Evolutionary conservation across 2,329 filamentous ascomycete species (phyloP), one percentile per base, ranked within the genome.

Genomic region (Colletotrichum gloeosporioides): DNA sequence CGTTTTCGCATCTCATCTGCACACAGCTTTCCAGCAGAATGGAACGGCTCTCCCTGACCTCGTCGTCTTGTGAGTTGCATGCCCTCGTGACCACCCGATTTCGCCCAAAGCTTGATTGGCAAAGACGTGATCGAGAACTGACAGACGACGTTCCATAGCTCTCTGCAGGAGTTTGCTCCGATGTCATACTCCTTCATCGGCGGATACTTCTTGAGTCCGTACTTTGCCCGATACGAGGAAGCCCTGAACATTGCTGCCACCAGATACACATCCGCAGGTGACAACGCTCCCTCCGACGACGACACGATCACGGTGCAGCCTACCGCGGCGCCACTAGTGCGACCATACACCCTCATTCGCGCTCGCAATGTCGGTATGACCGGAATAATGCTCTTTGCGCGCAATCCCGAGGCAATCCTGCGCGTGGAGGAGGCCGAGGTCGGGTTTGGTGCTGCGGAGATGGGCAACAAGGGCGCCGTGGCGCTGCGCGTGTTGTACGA

Each of bases 391-490:
- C 89, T 98, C 22, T 98, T 98, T 83, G 94, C 93, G 25, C 92
- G 92, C 73, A 89, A 93, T 57, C 88, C 90, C 0, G 84, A 89
- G 10, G 88, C 90, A 29, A 87, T 98, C 68, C 86, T 87, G 69
- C 88, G 91, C 80, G 87, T 97, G n/a, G 91, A 95, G 78, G 93
- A 92, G n/a, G 95, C 94, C 3, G 95, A 94, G 69, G 93, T 96
- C 3, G 96, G 97, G 0, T 94, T 98, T 65, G 97, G 97, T 1
- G 84, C 96, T 1, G 93, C 93, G 74, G 94, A 96, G 66, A 97
- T 98, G 94, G 97, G 96, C 18, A 98, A 98, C 85, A 99, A 99
- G 85, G 97, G 96, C 34, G 96, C 96, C 5, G 94, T 98, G 1
- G 97, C 94, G 1, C 89, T 96, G 77, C 90, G 96, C 39, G 85